Conservation (phyloP, 2,329 filamentous ascomycete species). For the Pseudonectria buxi region DNA sequence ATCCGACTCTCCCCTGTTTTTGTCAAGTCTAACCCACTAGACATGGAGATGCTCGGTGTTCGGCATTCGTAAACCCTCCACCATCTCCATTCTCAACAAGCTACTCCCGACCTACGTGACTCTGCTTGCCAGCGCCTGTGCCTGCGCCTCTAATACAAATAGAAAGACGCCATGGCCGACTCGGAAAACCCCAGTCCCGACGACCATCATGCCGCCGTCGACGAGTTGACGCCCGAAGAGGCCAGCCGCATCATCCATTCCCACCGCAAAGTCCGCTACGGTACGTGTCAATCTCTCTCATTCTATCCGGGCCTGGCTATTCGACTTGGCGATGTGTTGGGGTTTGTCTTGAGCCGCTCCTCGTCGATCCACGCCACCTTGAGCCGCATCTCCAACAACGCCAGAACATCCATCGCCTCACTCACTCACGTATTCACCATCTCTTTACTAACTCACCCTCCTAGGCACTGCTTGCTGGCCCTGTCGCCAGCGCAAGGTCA, state of each 20-base stretch:
- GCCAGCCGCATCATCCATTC: slow-evolving; percentile 63
- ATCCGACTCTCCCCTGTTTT: too few species aligned
- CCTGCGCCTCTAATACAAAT: slow-evolving; percentile 15
- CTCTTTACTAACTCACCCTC: slow-evolving; percentile 7
- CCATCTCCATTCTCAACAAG: slow-evolving; percentile 19
- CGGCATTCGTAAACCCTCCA: slow-evolving; percentile 27
- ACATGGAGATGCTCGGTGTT: slow-evolving; percentile 28
- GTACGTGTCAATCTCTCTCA: slow-evolving; percentile 34
- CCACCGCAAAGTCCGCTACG: slow-evolving; percentile 62
- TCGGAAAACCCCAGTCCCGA: slow-evolving; percentile 38
- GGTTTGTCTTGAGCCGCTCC: not conserved
- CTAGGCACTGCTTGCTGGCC: slow-evolving; percentile 60
- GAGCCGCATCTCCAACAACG: too few species aligned
- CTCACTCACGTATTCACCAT: not conserved
- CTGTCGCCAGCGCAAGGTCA: slow-evolving; percentile 61
- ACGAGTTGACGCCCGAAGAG: slow-evolving; percentile 57
- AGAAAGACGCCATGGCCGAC: slow-evolving; percentile 28
- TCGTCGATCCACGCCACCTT: not conserved
- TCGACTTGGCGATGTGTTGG: not conserved
- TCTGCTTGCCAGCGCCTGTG: slow-evolving; percentile 10
- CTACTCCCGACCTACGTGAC: slow-evolving; percentile 1
- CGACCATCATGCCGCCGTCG: slow-evolving; percentile 40
- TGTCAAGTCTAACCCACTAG: not conserved
- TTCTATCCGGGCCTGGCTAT: not conserved
- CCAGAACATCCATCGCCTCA: not conserved